A percentile compares a stretch with the other conserved stretches of the same genome.
Conservation (phyloP, 225 moss, liverwort and hornwort genomes). For the Sphagnum tenellum region DNA sequence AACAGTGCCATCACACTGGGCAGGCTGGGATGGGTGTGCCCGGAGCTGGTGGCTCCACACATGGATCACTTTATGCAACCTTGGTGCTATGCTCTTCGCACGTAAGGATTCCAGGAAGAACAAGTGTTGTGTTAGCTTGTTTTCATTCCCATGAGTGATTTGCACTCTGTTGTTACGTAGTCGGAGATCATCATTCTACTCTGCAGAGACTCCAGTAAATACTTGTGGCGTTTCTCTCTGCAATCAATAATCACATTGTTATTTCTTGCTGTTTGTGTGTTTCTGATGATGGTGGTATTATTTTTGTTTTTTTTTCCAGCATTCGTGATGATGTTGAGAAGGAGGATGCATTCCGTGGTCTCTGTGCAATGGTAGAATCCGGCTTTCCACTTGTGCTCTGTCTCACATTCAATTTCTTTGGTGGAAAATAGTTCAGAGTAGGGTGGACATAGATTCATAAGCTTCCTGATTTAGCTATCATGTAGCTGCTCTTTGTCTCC, state of each 20-base stretch:
- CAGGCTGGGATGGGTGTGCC: constrained; percentile 98
- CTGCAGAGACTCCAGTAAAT: too few species aligned
- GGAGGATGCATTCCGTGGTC: constrained; percentile 96
- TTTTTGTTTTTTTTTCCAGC: constrained; percentile 24
- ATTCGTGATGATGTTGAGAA: constrained; percentile 98
- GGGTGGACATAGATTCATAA: not conserved
- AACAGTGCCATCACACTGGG: constrained; percentile 99
- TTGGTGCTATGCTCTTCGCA: constrained; percentile 94
- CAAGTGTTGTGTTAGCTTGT: too few species aligned
- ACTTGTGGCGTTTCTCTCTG: too few species aligned
- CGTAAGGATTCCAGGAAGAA: constrained; percentile 36
- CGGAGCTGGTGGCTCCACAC: constrained; percentile 96
- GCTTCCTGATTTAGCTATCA: constrained; percentile 1
- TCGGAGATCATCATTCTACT: too few species aligned
- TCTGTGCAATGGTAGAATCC: constrained; percentile 84
- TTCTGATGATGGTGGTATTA: too few species aligned
- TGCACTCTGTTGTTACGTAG: too few species aligned
- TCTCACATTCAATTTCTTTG: too few species aligned
- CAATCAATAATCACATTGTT: too few species aligned
- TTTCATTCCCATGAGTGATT: too few species aligned
- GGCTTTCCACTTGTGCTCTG: not conserved
- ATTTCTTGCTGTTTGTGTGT: too few species aligned
- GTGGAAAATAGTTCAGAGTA: too few species aligned
- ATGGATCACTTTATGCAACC: constrained; percentile 99
- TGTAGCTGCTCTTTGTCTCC: not conserved